Base-by-base conservation (phyloP, 208 protist genomes). In the Trypanosoma melophagium region DNA sequence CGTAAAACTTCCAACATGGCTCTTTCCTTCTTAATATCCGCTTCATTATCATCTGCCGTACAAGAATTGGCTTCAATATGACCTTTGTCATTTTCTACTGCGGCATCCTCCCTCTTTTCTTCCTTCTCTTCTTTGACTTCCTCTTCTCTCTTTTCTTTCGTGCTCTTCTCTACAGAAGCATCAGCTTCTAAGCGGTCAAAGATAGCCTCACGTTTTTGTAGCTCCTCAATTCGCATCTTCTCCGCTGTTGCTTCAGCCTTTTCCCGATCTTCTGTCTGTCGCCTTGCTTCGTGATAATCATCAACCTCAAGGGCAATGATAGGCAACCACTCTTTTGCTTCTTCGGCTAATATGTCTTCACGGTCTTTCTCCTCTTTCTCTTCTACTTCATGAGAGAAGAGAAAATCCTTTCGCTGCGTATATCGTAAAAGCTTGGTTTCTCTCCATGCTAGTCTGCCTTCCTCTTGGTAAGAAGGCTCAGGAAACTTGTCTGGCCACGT, bases 301-400 rank as follows among this genome's bases (percentile, higher is more conserved):
- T 89, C 80, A 38, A 89, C 66, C 12, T 24, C 31, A 3, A 58
- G 55, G 7, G 63, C 57, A 0, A 77, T 60, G 8, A 89, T 59
- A n/a, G 79, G 66, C 66, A 83, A 51, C 79, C 79, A 83, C 40
- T 54, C 60, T 16, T 60, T 25, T 5, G 76, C 50, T 64, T 90
- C 81, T 56, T 80, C 79, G 0, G 61, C 69, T 31, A 80, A 68
- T 28, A 92, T 71, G 14, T 74, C 68, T 38, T 74, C 63, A 21
- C 81, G 80, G 7, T 45, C 69, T 8, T 61, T 55, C 5, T 35
- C 47, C 57, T 81, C 76, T 14, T 38, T 67, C 14, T 81, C 56
- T 40, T 60, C 16, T 0, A 87, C 44, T 8, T 82, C 73, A n/a
- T 57, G 28, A 24, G 69, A 38, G 3, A 60, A 58, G 4, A 62